Conservation (phyloP, 176 grass and related monocot genomes). For the Echinochloa phyllopogon region DNA sequence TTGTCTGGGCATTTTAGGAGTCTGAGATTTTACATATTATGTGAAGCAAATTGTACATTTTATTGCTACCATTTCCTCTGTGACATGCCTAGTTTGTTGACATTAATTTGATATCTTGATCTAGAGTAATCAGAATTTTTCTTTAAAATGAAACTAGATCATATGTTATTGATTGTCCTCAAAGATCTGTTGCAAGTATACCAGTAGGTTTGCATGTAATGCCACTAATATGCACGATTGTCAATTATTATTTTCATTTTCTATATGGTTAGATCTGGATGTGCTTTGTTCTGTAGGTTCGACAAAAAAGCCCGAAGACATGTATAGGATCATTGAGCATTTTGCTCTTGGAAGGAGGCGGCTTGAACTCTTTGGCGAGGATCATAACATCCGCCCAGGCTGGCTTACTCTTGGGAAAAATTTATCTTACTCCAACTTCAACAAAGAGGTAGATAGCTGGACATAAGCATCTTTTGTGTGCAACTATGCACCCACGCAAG, state of each 20-base stretch:
- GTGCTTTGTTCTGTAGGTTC: conserved; percentile 54
- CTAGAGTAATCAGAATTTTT: background rate
- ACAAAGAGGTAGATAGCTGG: conserved; percentile 72
- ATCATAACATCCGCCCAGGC: conserved; percentile 89
- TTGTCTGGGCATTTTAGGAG: background rate
- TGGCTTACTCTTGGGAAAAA: conserved; percentile 94
- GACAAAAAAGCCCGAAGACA: conserved; percentile 96
- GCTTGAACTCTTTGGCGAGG: conserved; percentile 94
- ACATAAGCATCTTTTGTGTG: background rate
- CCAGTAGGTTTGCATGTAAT: background rate
- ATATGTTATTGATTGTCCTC: background rate
- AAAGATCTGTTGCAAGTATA: conserved; percentile 8
- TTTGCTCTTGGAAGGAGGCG: conserved; percentile 93
- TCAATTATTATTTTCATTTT: background rate
- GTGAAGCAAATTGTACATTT: conserved; percentile 9
- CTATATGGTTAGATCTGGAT: background rate
- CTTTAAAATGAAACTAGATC: conserved; percentile 6
- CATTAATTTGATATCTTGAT: background rate
- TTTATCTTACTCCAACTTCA: conserved; percentile 93
- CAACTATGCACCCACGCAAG: background rate
- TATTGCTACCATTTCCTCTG: background rate
- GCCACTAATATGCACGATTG: conserved; percentile 27
- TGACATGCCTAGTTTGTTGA: conserved; percentile 2
- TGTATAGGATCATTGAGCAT: conserved; percentile 99
- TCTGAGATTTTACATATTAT: background rate